A percentile compares a stretch with the other conserved stretches of the same genome.
These are phyloP conservation scores for Fremontodendron californicum DNA, from an alignment of 345 rosid species.

Conservation along the genomic window DNA sequence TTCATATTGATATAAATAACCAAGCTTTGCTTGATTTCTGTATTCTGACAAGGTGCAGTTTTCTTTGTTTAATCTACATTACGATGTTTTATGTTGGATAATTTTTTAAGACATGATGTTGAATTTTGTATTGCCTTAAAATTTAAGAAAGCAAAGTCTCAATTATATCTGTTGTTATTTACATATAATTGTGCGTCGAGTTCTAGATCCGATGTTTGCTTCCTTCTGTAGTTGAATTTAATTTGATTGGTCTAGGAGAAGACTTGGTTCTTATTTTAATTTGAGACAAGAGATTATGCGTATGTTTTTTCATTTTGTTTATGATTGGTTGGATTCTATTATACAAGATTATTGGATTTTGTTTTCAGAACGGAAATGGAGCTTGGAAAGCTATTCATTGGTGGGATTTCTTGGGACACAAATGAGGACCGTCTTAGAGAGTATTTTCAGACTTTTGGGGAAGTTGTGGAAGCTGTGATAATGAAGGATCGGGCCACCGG, in stretches of 20 bases:
- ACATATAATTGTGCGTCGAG: neutral
- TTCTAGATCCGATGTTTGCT: conserved; percentile 24
- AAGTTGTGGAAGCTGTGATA: conserved; percentile 72
- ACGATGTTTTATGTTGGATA: conserved; percentile 20
- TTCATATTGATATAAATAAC: conserved; percentile 20
- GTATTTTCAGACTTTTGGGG: conserved; percentile 73
- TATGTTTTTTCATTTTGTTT: neutral
- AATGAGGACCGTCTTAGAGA: conserved; percentile 79
- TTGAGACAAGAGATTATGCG: neutral
- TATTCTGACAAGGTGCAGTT: conserved; percentile 34
- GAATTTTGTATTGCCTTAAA: conserved; percentile 9
- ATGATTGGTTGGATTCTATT: conserved; percentile 10
- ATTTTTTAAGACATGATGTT: conserved; percentile 10
- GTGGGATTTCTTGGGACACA: conserved; percentile 96
- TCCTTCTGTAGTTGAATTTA: neutral
- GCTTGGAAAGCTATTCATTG: conserved; percentile 82
- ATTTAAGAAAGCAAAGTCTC: conserved; percentile 6
- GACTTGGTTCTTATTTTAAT: neutral
- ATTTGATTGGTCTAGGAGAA: neutral
- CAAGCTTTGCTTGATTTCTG: conserved; percentile 24
- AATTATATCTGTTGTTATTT: conserved; percentile 15
- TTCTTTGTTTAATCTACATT: conserved; percentile 40
- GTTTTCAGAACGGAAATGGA: conserved; percentile 69
- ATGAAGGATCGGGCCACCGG: conserved; percentile 92
- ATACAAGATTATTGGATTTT: conserved; percentile 1